phyloP scores from a whole-genome alignment of 306 rosid species.

The Quercus aquifolioides region DNA sequence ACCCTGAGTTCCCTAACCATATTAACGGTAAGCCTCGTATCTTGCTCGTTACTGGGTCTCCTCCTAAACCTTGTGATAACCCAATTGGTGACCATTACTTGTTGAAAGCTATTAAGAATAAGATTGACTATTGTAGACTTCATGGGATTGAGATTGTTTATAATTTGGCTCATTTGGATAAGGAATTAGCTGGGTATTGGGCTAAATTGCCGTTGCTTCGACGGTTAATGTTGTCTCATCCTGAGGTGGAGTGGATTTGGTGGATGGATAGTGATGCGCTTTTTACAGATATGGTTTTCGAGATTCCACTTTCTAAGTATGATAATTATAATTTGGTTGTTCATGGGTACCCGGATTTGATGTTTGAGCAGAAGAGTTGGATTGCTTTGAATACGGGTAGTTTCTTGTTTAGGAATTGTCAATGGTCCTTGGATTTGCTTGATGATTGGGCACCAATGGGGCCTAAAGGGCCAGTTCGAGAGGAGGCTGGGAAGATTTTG shows the following conservation, averaged over 20 bases:
- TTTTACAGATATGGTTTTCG: no score
- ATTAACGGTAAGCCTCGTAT: constrained; percentile 73
- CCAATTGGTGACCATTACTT: constrained; percentile 84
- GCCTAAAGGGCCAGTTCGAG: constrained; percentile 35
- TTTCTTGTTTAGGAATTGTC: constrained; percentile 43
- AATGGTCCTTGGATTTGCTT: constrained; percentile 55
- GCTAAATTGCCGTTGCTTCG: constrained; percentile 50
- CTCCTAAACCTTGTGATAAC: constrained; percentile 91
- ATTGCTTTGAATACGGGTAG: constrained; percentile 32
- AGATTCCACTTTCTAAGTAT: no score
- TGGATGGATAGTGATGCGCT: no score
- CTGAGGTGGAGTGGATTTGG: no score
- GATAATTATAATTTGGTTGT: no score
- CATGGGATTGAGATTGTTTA: constrained; percentile 60
- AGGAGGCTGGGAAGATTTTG: constrained; percentile 31
- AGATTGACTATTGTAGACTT: constrained; percentile 52
- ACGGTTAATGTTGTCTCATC: constrained; percentile 44
- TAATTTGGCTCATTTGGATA: constrained; percentile 56
- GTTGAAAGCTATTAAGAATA: constrained; percentile 45
- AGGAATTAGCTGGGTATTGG: constrained; percentile 60
- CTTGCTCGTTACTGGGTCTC: constrained; percentile 85
- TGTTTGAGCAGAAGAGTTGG: constrained; percentile 59
- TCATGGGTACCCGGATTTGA: not conserved
- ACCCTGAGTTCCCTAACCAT: constrained; percentile 62
- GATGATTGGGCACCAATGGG: constrained; percentile 71